phyloP scores from a whole-genome alignment of 139 green algal species.

The Asterochloris sp. region DNA sequence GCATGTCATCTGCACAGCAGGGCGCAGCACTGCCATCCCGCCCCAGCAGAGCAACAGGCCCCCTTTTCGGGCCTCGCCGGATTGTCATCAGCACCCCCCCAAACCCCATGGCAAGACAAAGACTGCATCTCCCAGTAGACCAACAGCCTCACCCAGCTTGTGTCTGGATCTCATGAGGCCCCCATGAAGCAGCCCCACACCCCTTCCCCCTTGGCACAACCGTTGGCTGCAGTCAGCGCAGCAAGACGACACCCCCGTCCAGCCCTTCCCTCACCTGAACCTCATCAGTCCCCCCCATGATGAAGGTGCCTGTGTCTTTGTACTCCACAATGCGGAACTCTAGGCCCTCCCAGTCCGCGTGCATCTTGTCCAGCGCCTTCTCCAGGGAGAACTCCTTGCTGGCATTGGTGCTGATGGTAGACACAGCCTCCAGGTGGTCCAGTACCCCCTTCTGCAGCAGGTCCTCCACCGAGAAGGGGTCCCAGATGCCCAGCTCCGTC shows the following conservation, averaged over 20 bases:
- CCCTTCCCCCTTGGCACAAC: no score
- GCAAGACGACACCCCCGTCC: background rate
- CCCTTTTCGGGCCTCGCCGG: no score
- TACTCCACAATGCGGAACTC: conserved; percentile 68
- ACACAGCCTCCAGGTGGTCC: conserved; percentile 39
- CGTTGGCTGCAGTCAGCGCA: no score
- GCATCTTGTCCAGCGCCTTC: conserved; percentile 78
- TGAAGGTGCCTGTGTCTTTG: conserved; percentile 81
- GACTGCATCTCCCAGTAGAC: no score
- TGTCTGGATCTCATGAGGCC: no score
- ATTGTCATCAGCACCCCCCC: no score
- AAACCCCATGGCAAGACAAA: no score
- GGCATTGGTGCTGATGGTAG: conserved; percentile 37
- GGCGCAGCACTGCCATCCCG: no score
- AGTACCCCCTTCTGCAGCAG: conserved; percentile 35
- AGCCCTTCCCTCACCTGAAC: conserved; percentile 45
- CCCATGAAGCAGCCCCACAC: no score
- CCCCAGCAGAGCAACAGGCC: no score
- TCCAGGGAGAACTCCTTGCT: conserved; percentile 70
- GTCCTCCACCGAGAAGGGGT: conserved; percentile 29
- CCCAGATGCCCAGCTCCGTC: conserved; percentile 25
- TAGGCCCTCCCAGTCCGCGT: conserved; percentile 67
- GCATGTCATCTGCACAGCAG: no score
- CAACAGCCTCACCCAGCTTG: no score
- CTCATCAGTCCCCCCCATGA: conserved; percentile 79